These are phyloP conservation scores for Kurtzmaniella fragi DNA, from an alignment of 805 yeast genomes.

Conservation along the genomic window DNA sequence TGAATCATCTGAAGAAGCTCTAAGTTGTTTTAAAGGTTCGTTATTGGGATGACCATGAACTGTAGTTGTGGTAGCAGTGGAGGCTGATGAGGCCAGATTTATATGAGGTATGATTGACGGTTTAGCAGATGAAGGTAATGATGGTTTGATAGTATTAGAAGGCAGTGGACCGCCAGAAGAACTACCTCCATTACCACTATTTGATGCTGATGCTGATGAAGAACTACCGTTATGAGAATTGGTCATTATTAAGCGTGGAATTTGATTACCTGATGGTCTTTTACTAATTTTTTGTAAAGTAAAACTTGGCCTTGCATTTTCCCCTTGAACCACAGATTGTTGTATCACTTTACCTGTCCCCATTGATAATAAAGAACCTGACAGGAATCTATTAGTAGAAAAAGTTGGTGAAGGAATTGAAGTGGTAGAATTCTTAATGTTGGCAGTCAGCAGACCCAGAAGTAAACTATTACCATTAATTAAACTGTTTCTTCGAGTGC, in stretches of 20 bases:
- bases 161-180: no score
- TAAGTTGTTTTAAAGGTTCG: slow-evolving; percentile 77
- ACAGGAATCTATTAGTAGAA: slow-evolving; percentile 31
- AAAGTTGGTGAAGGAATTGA: slow-evolving; percentile 2
- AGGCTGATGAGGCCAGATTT: slow-evolving; percentile 21
- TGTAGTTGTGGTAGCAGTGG: slow-evolving; percentile 6
- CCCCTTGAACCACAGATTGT: slow-evolving; percentile 13
- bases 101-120: slow-evolving; percentile 7
- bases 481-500: slow-evolving; percentile 9
- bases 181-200: slow-evolving; percentile 1
- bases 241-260: slow-evolving; percentile 22
- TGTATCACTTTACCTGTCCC: slow-evolving; percentile 39
- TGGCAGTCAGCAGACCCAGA: slow-evolving; percentile 2
- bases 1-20: slow-evolving; percentile 88
- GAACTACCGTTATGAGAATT: slow-evolving; percentile 9
- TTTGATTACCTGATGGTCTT: background rate
- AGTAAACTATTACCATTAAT: background rate
- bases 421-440: slow-evolving; percentile 7
- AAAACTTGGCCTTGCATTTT: slow-evolving; percentile 4
- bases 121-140: slow-evolving; percentile 6
- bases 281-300: slow-evolving; percentile 5
- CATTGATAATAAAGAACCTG: slow-evolving; percentile 33
- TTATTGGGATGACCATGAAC: slow-evolving; percentile 5
- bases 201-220: background rate
- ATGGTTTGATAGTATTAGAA: slow-evolving; percentile 5